Percentiles rank a stretch among this genome's conserved stretches.
phyloP scores from a whole-genome alignment of 805 yeast species.

The Metschnikowia kofuensis region DNA sequence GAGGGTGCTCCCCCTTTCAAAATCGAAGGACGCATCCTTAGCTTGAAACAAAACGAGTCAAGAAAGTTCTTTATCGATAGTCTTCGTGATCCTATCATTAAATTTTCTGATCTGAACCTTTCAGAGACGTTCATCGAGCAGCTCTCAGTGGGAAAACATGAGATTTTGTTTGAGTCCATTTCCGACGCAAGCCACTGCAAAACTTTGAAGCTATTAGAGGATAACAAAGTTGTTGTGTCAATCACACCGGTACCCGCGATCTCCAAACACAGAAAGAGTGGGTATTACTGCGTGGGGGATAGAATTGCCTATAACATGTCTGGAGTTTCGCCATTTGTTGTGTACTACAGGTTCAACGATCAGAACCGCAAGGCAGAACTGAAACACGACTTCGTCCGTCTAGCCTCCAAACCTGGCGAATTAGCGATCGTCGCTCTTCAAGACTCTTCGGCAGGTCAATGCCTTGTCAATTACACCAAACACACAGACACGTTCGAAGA shows the following conservation, averaged over 20 bases:
- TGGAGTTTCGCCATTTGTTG: slow-evolving; percentile 78
- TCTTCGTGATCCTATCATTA: slow-evolving; percentile 28
- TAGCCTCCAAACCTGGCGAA: slow-evolving; percentile 82
- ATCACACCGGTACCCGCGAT: slow-evolving; percentile 80
- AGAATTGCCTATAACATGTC: slow-evolving; percentile 70
- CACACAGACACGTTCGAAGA: slow-evolving; percentile 30
- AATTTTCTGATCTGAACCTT: slow-evolving; percentile 11
- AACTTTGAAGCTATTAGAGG: slow-evolving; percentile 35
- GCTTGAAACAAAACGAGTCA: slow-evolving; percentile 55
- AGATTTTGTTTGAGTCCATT: slow-evolving; percentile 54
- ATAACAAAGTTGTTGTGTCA: slow-evolving; percentile 48
- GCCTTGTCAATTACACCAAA: slow-evolving; percentile 58
- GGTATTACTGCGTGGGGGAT: slow-evolving; percentile 88
- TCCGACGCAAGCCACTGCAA: slow-evolving; percentile 71
- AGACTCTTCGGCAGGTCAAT: slow-evolving; percentile 70
- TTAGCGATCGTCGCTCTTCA: slow-evolving; percentile 63
- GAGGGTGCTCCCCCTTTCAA: slow-evolving; percentile 62
- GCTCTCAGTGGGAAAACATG: slow-evolving; percentile 68
- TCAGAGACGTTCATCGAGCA: slow-evolving; percentile 35
- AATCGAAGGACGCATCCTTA: slow-evolving; percentile 55
- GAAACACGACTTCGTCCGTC: slow-evolving; percentile 49
- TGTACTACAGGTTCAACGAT: slow-evolving; percentile 72
- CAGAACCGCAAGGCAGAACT: slow-evolving; percentile 55
- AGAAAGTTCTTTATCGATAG: slow-evolving; percentile 45
- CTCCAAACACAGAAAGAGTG: slow-evolving; percentile 21